Base-by-base conservation (phyloP, 2,329 filamentous ascomycete species). In the Exophiala spinifera region DNA sequence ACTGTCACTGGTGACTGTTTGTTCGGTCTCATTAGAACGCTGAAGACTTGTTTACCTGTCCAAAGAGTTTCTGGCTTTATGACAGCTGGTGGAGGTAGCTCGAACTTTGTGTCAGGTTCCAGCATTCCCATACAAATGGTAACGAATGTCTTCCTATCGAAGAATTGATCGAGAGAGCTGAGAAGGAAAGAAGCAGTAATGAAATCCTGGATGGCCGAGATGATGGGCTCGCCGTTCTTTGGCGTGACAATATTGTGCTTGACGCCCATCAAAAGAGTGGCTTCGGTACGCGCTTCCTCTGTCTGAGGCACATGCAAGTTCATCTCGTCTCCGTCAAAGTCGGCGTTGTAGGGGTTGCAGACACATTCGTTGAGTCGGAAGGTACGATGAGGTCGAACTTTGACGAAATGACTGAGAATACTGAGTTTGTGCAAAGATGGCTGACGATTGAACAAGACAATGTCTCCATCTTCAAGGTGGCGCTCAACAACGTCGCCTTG, bases 281-380 rank as follows among this genome's bases (percentile, higher is more conserved):
- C 94, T 72, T 99, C 94, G 2, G 92, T 89, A 53, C 94, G 83
- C 10, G 94, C 92, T 72, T 99, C 94, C 74, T 99, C 94, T 0
- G 94, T 97, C 69, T 99, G 94, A 1, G 94, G 94, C 14, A 99
- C 91, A 72, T 99, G 94, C 45, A 99, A 74, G 65, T 99, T 99
- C 94, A 99, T 99, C 72, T 99, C 94, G 65, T 99, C 94, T 56
- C 94, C 94, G 66, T 99, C 94, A 64, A 99, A 99, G 81, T 99
- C 94, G 52, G 94, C 94, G 65, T 99, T 99, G 78, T 99, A 99
- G 3, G 94, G 94, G 58, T 88, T 91, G 73, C 94, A 99, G 1
- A 96, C 94, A 81, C 94, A 99, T 70, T 99, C 94, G 69, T 99
- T 99, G 15, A 99, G 79, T 51, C 94, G 87, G 69, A 99, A 97